Evolutionary conservation across 257 asterid species (phyloP).

Genomic region (Ocimum tenuiflorum): DNA sequence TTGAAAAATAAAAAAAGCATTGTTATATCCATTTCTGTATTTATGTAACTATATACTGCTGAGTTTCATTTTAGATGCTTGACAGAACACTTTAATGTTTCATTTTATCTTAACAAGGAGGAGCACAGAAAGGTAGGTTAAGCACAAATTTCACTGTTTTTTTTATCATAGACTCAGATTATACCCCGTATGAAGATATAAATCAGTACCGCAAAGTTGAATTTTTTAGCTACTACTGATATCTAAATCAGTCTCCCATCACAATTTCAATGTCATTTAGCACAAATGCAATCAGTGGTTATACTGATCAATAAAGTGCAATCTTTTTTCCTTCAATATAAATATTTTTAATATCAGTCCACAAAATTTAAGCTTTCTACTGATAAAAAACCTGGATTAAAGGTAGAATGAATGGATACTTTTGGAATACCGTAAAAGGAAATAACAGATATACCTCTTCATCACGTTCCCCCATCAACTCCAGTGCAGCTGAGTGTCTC

Average conservation of each 20-base stretch:
- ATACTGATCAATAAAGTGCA: background rate
- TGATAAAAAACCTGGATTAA: background rate
- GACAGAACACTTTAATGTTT: too few relatives aligned
- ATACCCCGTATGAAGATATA: background rate
- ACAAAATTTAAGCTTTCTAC: background rate
- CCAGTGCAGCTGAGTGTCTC: slow-evolving; percentile 93
- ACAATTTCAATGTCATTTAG: background rate
- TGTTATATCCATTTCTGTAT: background rate
- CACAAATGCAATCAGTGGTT: background rate
- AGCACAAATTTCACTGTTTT: background rate
- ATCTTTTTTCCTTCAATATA: background rate
- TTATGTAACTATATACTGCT: background rate
- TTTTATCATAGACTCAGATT: background rate
- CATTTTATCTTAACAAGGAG: too few relatives aligned
- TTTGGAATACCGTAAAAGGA: background rate
- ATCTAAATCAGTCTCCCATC: background rate
- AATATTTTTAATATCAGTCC: background rate
- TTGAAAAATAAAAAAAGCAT: too few relatives aligned
- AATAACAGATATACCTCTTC: slow-evolving; percentile 64
- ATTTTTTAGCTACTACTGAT: background rate
- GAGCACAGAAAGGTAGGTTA: background rate
- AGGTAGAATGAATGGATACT: background rate
- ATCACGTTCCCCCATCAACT: slow-evolving; percentile 99
- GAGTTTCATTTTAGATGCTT: background rate
- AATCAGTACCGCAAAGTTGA: background rate